These are phyloP conservation scores for Parastagonospora avenae DNA, from an alignment of 2,329 filamentous ascomycete genomes.

Conservation along the genomic window DNA sequence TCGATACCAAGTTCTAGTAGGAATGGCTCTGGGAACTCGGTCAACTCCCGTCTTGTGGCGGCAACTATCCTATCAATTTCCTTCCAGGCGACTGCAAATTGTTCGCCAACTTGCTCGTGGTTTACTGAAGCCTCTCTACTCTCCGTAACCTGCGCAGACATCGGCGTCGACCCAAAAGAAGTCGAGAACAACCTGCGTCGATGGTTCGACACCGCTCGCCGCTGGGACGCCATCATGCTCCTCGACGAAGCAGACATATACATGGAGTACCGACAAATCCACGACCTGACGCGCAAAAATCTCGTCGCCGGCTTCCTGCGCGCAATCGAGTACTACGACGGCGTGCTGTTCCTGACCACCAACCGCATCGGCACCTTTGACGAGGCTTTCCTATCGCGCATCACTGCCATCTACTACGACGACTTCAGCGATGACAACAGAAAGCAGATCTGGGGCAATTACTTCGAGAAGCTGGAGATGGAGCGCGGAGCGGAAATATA, in stretches of 20 bases:
- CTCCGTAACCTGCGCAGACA: constrained; percentile 20
- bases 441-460: constrained; percentile 28
- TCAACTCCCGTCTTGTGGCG: too few species aligned
- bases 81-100: too few species aligned
- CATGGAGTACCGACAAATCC: constrained; percentile 36
- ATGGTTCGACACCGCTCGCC: constrained; percentile 17
- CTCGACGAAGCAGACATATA: constrained; percentile 48
- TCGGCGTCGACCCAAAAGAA: constrained; percentile 14
- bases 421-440: constrained; percentile 18
- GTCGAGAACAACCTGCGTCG: constrained; percentile 17
- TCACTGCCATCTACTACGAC: constrained; percentile 74
- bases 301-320: constrained; percentile 42
- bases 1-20: too few species aligned
- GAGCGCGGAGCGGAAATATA: constrained; percentile 8
- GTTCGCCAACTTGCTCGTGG: too few species aligned
- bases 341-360: constrained; percentile 48
- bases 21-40: too few species aligned
- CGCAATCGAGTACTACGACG: constrained; percentile 47
- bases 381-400: constrained; percentile 84
- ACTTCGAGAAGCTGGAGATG: constrained; percentile 22
- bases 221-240: constrained; percentile 35
- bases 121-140: constrained; percentile 13
- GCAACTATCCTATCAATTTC: too few species aligned
- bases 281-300: constrained; percentile 39
- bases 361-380: constrained; percentile 67